phyloP scores from a whole-genome alignment of 805 yeast genomes.

The Yarrowia alimentaria region DNA sequence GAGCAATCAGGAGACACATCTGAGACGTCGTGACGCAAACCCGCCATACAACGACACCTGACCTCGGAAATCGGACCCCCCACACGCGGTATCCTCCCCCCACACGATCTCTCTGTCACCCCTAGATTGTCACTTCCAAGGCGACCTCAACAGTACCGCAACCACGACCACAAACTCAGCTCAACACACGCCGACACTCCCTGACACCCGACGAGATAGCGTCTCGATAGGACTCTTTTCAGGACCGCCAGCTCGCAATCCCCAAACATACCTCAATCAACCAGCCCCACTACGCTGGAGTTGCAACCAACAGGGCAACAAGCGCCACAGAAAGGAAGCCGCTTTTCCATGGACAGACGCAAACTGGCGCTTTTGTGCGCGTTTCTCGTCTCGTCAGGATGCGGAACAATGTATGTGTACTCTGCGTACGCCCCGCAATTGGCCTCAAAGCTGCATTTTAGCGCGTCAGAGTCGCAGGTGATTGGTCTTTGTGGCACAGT shows the following conservation, averaged over 20 bases:
- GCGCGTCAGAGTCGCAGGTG: slow-evolving; percentile 59
- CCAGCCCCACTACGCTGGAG: slow-evolving; percentile 19
- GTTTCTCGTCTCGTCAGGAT: slow-evolving; percentile 33
- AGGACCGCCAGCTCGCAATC: not conserved
- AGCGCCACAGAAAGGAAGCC: not conserved
- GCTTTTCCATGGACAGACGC: slow-evolving; percentile 3
- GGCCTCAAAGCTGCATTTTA: slow-evolving; percentile 53
- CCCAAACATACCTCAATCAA: not conserved
- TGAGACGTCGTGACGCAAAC: too few relatives aligned
- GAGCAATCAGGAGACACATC: too few relatives aligned
- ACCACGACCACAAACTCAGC: too few relatives aligned
- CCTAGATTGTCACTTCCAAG: too few relatives aligned
- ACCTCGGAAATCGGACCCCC: too few relatives aligned
- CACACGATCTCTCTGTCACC: too few relatives aligned
- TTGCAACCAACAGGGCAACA: slow-evolving; percentile 5
- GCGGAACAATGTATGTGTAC: slow-evolving; percentile 68
- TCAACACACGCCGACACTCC: not conserved
- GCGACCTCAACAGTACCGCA: too few relatives aligned
- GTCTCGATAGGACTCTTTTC: too few relatives aligned
- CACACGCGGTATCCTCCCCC: too few relatives aligned
- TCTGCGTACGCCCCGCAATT: slow-evolving; percentile 73
- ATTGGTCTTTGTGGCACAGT: slow-evolving; percentile 63
- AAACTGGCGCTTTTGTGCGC: slow-evolving; percentile 29
- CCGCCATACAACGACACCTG: too few relatives aligned
- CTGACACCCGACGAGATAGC: too few relatives aligned